Base-by-base conservation (phyloP, 78 protist species). In the Andalucia godoyi region DNA sequence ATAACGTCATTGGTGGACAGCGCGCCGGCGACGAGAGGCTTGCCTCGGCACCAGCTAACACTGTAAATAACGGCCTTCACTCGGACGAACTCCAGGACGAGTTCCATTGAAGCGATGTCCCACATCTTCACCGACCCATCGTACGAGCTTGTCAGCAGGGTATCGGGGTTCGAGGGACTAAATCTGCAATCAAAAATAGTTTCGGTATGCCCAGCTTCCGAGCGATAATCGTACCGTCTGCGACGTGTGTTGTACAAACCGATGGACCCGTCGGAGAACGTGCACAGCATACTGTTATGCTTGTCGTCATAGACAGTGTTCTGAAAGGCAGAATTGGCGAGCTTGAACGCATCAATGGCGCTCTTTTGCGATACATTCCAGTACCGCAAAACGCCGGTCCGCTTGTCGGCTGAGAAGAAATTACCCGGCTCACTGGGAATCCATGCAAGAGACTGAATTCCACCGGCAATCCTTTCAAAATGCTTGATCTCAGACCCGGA, bases 151-250 rank as follows among this genome's bases (percentile, higher is more conserved):
- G 72, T 50, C 27, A 60, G 63, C 23, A 66, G 72, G 38, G 10
- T 1, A 17, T 64, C 38, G 1, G 70, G 39, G 23, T 7, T 9
- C 34, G 5, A 4, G 53, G 53, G 53, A 27, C 41, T 52, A 51
- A 66, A 66, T 30, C 15, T 0, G 58, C 61, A 50, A 33, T 66
- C 72, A 25, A 66, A 66, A 40, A 66, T 39, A 21, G 72, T 66
- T 53, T 66, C 73, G 21, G 33, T 27, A 53, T 66, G 73, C 37
- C 53, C 58, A 12, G 23, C 8, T 30, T 34, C 1, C 18, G 37
- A 1, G 27, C 2, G 70, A 17, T 1, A 6, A 17, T 64, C 70
- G n/a, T n/a, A n/a, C n/a, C n/a, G n/a, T n/a, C n/a, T n/a, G n/a
- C n/a, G n/a, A n/a, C n/a, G n/a, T n/a, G n/a, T n/a, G n/a, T n/a